A percentile compares a stretch with the other conserved stretches of the same genome.
Evolutionary conservation across 441 rosid species (phyloP).

Genomic region (Populus hybrid): DNA sequence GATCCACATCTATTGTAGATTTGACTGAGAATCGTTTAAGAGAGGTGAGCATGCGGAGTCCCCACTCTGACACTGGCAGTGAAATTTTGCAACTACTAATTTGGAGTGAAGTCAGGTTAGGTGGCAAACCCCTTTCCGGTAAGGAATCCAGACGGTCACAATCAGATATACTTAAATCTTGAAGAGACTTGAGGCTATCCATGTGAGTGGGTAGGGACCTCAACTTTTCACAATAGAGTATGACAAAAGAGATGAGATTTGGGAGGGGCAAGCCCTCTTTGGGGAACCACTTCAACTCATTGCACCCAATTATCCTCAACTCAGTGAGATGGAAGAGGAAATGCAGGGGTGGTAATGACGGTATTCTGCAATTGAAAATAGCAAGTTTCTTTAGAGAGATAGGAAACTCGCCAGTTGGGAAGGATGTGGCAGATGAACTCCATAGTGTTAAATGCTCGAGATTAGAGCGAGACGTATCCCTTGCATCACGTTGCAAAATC

Average conservation of each 20-base stretch:
- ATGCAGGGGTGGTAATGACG: constrained; percentile 3
- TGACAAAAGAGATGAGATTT: not conserved
- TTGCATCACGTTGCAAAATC: not conserved
- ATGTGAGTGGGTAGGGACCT: constrained; percentile 25
- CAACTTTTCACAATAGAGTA: constrained; percentile 20
- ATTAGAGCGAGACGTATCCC: not conserved
- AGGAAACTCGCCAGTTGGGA: not conserved
- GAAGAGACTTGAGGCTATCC: constrained; percentile 29
- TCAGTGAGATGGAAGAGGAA: constrained; percentile 11
- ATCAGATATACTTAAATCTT: constrained; percentile 12
- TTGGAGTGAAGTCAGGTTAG: constrained; percentile 15
- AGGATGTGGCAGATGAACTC: not conserved
- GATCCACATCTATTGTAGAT: not conserved
- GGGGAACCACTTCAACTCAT: constrained; percentile 11
- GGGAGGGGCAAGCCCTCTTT: not conserved
- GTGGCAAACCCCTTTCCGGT: constrained; percentile 27
- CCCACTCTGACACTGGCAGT: constrained; percentile 13
- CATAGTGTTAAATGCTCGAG: not conserved
- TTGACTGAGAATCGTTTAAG: not conserved
- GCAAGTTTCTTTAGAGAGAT: constrained; percentile 2
- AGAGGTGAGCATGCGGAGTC: constrained; percentile 10
- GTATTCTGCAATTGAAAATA: constrained; percentile 5
- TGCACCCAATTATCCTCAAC: constrained; percentile 1
- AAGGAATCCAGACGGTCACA: constrained; percentile 26
- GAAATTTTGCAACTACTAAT: constrained; percentile 1